A percentile compares a stretch with the other conserved stretches of the same genome.
These are phyloP conservation scores for Zelonia costaricensis DNA, from an alignment of 208 protist species.

Conservation along the genomic window DNA sequence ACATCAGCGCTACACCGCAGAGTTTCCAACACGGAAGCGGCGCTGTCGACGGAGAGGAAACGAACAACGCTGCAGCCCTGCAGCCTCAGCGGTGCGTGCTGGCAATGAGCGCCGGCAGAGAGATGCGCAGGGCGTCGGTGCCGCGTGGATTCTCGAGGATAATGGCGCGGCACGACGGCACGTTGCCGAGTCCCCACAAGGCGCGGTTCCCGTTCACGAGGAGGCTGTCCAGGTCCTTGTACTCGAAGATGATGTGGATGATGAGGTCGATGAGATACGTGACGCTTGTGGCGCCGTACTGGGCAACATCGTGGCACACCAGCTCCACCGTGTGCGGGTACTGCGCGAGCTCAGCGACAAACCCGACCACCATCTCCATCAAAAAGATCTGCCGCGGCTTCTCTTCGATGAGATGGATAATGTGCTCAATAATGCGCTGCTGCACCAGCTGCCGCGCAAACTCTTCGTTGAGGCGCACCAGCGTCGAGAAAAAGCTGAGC, in stretches of 20 bases:
- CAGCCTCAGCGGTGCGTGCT: constrained; percentile 19
- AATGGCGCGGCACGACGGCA: constrained; percentile 50
- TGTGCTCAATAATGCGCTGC: constrained; percentile 57
- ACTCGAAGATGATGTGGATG: constrained; percentile 79
- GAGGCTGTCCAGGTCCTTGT: constrained; percentile 71
- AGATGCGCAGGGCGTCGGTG: constrained; percentile 66
- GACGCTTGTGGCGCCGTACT: constrained; percentile 32
- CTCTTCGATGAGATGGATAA: constrained; percentile 51
- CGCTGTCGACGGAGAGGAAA: too few species aligned
- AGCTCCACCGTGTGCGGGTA: constrained; percentile 42
- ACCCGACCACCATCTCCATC: constrained; percentile 78
- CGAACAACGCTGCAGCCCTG: too few species aligned
- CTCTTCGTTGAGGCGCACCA: constrained; percentile 40
- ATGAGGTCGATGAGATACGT: constrained; percentile 63
- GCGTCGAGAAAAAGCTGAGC: constrained; percentile 67
- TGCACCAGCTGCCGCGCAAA: constrained; percentile 57
- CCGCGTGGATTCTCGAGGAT: constrained; percentile 75
- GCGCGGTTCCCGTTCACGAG: constrained; percentile 71
- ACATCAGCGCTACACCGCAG: too few species aligned
- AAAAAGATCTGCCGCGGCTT: constrained; percentile 75
- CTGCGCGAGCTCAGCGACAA: constrained; percentile 69
- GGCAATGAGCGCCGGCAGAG: constrained; percentile 56
- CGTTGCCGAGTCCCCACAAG: constrained; percentile 87
- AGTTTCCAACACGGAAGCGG: too few species aligned
- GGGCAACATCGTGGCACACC: constrained; percentile 3